Evolutionary conservation across 2,329 filamentous ascomycete genomes (phyloP), one percentile per base, ranked within the genome.

Genomic region (Fusarium pilosicola): DNA sequence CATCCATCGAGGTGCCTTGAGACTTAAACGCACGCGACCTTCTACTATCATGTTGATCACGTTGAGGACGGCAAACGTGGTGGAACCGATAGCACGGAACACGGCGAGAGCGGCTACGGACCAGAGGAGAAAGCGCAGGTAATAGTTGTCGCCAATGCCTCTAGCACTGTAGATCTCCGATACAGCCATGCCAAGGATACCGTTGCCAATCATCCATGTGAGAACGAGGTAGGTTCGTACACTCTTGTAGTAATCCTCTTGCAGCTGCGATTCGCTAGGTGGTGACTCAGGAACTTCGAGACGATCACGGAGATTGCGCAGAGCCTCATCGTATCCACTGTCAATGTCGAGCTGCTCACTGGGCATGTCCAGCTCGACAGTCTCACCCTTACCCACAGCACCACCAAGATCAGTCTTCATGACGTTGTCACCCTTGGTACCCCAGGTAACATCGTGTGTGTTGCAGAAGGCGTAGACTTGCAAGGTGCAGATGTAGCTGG

Each of bases 221-320:
- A 97, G 91, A 18, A 99, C 96, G 92, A 99, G 97, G 90, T 99
- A 99, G 2, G 96, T 99, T 62, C 96, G 91, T 59, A 99, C 96
- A 45, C 93, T 94, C 82, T 95, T 94, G 88, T 99, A 99, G 88
- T 99, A 99, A 84, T 99, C 96, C 83, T 99, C 96, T 82, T 99
- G 96, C 83, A 95, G 85, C 84, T 98, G 96, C 1, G 89, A 86
- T 77, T 98, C 96, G 48, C 89, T 91, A 22, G 90, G 77, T 0
- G 86, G 82, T 0, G 88, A 82, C 18, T 83, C 81, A 17, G 93
- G 86, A 1, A 98, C 96, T 81, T 97, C 95, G 77, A 99, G 88
- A 49, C 96, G 89, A 80, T 99, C 96, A 58, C 96, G 93, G 10
- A 99, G 92, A 82, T 99, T 99, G 71, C 96, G 94, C 32, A 99